Evolutionary conservation across 768 basidiomycete genomes (phyloP), one percentile per base, ranked within the genome.

Genomic region (Dacryopinax primogenitus): DNA sequence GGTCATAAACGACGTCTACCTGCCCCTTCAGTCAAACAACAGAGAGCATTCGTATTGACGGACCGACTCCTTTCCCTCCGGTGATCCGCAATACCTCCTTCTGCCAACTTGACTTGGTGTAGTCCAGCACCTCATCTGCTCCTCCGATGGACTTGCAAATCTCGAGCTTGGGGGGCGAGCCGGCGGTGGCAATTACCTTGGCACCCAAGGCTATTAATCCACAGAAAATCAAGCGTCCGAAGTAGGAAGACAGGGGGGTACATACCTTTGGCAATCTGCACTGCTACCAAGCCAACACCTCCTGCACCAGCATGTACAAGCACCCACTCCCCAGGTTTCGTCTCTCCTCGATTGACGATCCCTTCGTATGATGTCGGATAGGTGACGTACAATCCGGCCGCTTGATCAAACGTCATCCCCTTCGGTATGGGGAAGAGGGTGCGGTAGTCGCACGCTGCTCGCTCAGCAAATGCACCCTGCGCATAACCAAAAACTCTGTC

Each of bases 241-340:
- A 23, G 67, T 64, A n/a, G 28, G 28, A 35, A 21, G 30, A 36
- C 3, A 62, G 23, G 30, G 47, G 0, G 23, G 61, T 23, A 68
- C 72, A 36, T 34, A 90, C 91, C 86, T 82, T 96, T 96, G 23
- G 92, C 94, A 64, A 97, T 81, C 72, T 97, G 95, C 18, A 93
- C 85, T 6, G 95, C 94, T 4, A 86, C 85, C 62, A 95, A 85
- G 0, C 94, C 94, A 3, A 98, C 93, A 13, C 93, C 95, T 1
- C 95, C 95, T 1, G 94, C 95, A n/a, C 90, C 90, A 6, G 93
- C 95, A 62, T 92, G 91, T 2, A 98, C 86, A 1, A 99, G 83
- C 1, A 96, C 83, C 83, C 87, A 92, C 76, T 97, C 95, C 23
- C 88, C 89, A 63, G 83, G 76, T 72, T 92, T 84, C 41, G 93